phyloP scores from a whole-genome alignment of 78 protist genomes.

The Dictyostelium capitatum region DNA sequence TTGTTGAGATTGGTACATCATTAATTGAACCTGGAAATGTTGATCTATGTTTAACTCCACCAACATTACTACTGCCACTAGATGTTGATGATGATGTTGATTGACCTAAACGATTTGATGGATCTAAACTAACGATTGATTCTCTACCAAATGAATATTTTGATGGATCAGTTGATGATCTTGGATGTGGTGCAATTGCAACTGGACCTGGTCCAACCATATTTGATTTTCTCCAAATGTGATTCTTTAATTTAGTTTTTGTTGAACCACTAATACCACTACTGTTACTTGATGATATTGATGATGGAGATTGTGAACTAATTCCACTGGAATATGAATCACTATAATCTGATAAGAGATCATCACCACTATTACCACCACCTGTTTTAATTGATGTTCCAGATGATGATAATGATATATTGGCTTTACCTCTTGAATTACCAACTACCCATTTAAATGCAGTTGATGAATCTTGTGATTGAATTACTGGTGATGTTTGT shows the following conservation, averaged over 20 bases:
- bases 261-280: background rate
- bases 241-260: conserved; percentile 6
- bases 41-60: conserved; percentile 39
- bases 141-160: conserved; percentile 28
- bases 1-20: background rate
- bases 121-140: conserved; percentile 36
- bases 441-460: conserved; percentile 16
- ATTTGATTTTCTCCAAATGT: conserved; percentile 37
- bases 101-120: background rate
- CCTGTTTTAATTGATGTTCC: background rate
- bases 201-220: background rate
- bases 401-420: background rate
- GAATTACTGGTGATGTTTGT: background rate
- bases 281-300: background rate
- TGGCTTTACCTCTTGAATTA: background rate
- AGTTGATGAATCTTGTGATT: background rate
- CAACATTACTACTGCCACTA: background rate
- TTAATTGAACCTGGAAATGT: conserved; percentile 49
- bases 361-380: background rate
- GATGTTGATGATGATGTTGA: background rate
- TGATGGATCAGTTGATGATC: conserved; percentile 58
- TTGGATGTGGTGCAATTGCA: conserved; percentile 37
- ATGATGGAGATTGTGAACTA: background rate
- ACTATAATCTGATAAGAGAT: background rate
- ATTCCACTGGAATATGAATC: conserved; percentile 10